Conservation (phyloP, 2,329 filamentous ascomycete species). For the Penicillium frequentans region DNA sequence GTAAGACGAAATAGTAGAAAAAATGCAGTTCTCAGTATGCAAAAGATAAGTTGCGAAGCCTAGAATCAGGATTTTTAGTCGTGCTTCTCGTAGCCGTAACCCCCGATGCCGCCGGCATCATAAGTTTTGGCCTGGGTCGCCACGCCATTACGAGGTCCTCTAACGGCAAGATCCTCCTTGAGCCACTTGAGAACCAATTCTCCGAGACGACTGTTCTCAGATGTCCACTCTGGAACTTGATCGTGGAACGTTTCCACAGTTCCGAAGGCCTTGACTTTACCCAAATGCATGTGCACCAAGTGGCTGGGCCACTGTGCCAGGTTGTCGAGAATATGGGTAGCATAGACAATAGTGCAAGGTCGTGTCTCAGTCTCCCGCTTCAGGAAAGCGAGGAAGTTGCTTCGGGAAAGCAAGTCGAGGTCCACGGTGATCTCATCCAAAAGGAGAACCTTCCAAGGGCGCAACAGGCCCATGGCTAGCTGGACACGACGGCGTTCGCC, state of each 20-base stretch:
- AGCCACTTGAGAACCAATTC: conserved; percentile 89
- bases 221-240: conserved; percentile 49
- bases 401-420: conserved; percentile 80
- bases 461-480: conserved; percentile 88
- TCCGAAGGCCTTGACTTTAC: conserved; percentile 84
- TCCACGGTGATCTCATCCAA: conserved; percentile 98
- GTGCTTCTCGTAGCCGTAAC: conserved; percentile 60
- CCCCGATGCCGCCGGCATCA: conserved; percentile 59
- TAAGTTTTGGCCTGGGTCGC: conserved; percentile 53
- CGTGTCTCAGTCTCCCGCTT: conserved; percentile 81
- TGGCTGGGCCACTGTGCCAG: conserved; percentile 93
- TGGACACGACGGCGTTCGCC: conserved; percentile 90
- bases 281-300: conserved; percentile 91
- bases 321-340: conserved; percentile 96
- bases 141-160: conserved; percentile 72
- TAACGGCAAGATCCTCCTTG: conserved; percentile 71
- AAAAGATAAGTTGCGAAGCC: neutral
- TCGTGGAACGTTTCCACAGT: conserved; percentile 68
- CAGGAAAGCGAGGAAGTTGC: conserved; percentile 82
- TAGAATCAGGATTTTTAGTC: neutral
- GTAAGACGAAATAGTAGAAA: neutral
- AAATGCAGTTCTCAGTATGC: neutral
- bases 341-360: conserved; percentile 91
- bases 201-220: conserved; percentile 80
- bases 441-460: conserved; percentile 87